phyloP scores from a whole-genome alignment of 2,329 filamentous ascomycete species.

The Venturia aucupariae region DNA sequence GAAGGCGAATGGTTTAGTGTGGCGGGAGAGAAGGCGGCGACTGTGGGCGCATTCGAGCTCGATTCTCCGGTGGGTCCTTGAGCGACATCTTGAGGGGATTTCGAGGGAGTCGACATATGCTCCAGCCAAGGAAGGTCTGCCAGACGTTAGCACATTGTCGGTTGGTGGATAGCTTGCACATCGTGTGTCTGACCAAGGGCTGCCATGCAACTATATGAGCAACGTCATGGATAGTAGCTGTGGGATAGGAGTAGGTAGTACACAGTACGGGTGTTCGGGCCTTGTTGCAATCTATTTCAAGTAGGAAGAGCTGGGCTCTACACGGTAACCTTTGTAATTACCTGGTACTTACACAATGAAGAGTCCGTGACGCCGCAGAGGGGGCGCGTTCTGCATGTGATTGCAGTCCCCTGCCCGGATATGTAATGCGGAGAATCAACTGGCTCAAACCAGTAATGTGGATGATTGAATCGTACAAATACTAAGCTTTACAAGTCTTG shows the following conservation, averaged over 20 bases:
- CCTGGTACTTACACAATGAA: not conserved
- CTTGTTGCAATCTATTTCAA: not conserved
- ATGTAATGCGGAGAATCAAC: not conserved
- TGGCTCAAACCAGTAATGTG: not conserved
- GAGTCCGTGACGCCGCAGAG: not conserved
- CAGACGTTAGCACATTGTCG: not conserved
- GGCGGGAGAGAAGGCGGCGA: slow-evolving; percentile 81
- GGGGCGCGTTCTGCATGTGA: not conserved
- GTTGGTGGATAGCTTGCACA: slow-evolving; percentile 8
- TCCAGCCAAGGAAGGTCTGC: slow-evolving; percentile 32
- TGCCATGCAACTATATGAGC: slow-evolving; percentile 24
- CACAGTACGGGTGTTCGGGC: not conserved
- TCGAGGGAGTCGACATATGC: slow-evolving; percentile 30
- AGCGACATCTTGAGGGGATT: slow-evolving; percentile 28
- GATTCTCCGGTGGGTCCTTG: slow-evolving; percentile 33
- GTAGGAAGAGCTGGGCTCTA: not conserved
- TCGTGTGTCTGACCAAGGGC: slow-evolving; percentile 28
- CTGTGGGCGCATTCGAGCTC: slow-evolving; percentile 54
- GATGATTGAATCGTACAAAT: not conserved
- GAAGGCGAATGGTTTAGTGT: slow-evolving; percentile 59
- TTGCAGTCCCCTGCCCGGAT: not conserved
- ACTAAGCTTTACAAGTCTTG: not conserved
- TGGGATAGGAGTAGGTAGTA: not conserved
- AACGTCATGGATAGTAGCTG: not conserved
- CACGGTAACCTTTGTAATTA: not conserved